These are phyloP conservation scores for Plasmodium coatneyi DNA, from an alignment of 169 alveolate genomes.

Conservation along the genomic window DNA sequence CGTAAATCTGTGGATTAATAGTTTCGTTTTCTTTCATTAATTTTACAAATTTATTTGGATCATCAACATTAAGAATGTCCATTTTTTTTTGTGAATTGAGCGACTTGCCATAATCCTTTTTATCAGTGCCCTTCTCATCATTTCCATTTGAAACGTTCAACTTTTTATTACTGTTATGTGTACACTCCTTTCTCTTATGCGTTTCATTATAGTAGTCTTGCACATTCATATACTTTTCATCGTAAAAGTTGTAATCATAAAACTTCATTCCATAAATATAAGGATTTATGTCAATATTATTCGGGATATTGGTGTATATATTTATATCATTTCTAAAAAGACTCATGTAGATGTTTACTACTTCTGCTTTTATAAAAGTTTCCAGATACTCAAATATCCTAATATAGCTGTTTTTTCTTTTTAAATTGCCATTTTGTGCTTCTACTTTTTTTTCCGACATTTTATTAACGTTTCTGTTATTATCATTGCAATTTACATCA, in stretches of 20 bases:
- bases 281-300: conserved; percentile 59
- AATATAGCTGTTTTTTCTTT: conserved; percentile 19
- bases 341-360: conserved; percentile 58
- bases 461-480: conserved; percentile 25
- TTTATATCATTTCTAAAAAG: conserved; percentile 72
- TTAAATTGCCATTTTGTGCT: not conserved
- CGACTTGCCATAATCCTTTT: conserved; percentile 11
- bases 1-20: conserved; percentile 67
- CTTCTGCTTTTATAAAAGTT: conserved; percentile 68
- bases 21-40: conserved; percentile 55
- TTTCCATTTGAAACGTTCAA: conserved; percentile 25
- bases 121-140: conserved; percentile 6
- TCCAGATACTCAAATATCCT: conserved; percentile 59
- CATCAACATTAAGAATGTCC: conserved; percentile 49
- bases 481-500: conserved; percentile 15
- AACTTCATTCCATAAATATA: conserved; percentile 64
- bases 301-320: conserved; percentile 67
- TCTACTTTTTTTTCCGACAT: conserved; percentile 7
- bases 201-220: conserved; percentile 33
- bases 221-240: conserved; percentile 50
- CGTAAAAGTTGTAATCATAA: conserved; percentile 73
- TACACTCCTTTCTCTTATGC: conserved; percentile 17
- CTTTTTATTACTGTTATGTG: conserved; percentile 7
- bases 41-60: conserved; percentile 62
- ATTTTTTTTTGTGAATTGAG: conserved; percentile 17